Conservation (phyloP, 1,284 basidiomycete genomes). For the Xerocomus cyaneibrunnescens region DNA sequence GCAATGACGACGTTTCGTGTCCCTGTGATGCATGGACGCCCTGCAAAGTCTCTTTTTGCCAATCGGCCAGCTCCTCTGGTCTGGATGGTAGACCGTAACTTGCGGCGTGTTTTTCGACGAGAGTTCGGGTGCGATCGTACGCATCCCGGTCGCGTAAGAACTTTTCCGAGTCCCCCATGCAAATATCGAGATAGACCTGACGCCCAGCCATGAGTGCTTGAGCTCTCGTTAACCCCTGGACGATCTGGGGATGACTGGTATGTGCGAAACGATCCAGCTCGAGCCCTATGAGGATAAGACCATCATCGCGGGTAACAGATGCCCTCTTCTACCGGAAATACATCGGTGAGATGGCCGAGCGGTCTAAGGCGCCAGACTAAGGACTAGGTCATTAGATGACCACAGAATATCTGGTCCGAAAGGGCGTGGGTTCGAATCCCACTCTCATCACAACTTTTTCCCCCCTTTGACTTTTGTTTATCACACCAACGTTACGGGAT, state of each 20-base stretch:
- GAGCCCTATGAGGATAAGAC: neutral
- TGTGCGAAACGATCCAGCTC: neutral
- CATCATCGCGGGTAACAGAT: neutral
- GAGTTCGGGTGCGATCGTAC: constrained; percentile 33
- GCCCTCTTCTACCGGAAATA: neutral
- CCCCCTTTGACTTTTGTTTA: too few relatives aligned
- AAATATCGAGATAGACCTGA: constrained; percentile 41
- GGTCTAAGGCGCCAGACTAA: constrained; percentile 74
- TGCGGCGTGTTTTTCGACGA: constrained; percentile 39
- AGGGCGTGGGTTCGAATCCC: constrained; percentile 74
- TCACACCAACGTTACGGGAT: neutral
- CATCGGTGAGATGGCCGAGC: constrained; percentile 35
- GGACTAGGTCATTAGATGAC: constrained; percentile 42
- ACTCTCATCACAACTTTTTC: constrained; percentile 43
- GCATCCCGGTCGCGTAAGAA: constrained; percentile 26
- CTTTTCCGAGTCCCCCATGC: constrained; percentile 37
- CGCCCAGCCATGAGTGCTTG: constrained; percentile 7
- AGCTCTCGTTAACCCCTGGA: too few relatives aligned
- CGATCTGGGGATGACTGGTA: neutral
- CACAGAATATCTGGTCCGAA: constrained; percentile 48
- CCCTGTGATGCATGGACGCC: constrained; percentile 42
- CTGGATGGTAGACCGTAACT: constrained; percentile 39
- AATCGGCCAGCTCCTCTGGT: constrained; percentile 41
- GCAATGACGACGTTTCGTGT: constrained; percentile 29
- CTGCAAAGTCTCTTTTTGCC: constrained; percentile 43